Conservation (phyloP, 768 basidiomycete species). For the Cystobasidium ongulense region DNA sequence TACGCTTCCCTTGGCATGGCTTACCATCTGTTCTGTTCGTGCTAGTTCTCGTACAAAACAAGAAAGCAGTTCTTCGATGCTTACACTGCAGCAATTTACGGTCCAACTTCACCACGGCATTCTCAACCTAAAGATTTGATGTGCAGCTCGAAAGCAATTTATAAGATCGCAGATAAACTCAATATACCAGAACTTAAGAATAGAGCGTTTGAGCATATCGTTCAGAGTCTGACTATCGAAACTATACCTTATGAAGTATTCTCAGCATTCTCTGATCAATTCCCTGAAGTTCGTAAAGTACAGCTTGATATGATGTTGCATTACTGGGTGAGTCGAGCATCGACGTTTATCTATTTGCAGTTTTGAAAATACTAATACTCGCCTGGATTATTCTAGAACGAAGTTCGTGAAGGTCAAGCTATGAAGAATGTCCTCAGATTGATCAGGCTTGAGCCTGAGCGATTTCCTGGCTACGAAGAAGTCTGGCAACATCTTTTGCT, state of each 20-base stretch:
- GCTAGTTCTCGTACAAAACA: conserved; percentile 10
- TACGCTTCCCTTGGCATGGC: no score
- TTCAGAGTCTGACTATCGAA: conserved; percentile 43
- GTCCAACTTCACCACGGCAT: neutral
- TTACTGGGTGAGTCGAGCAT: conserved; percentile 31
- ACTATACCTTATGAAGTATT: conserved; percentile 49
- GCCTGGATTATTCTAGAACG: conserved; percentile 40
- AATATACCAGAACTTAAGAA: conserved; percentile 45
- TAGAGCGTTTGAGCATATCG: conserved; percentile 47
- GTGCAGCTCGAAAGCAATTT: conserved; percentile 46
- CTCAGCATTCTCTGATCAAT: conserved; percentile 46
- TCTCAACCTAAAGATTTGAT: conserved; percentile 32
- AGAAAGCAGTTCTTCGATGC: conserved; percentile 27
- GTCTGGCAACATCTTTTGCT: conserved; percentile 41
- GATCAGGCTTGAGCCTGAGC: conserved; percentile 40
- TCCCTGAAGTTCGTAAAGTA: conserved; percentile 47
- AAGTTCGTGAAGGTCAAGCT: conserved; percentile 45
- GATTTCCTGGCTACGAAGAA: conserved; percentile 46
- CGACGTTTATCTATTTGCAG: conserved; percentile 40
- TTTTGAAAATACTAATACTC: conserved; percentile 30
- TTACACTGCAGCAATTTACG: neutral
- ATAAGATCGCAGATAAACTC: conserved; percentile 43
- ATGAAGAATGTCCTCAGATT: conserved; percentile 46
- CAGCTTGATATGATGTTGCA: conserved; percentile 40
- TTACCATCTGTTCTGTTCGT: no score